phyloP scores from a whole-genome alignment of 2,329 filamentous ascomycete genomes.

The Pyricularia pennisetigena region DNA sequence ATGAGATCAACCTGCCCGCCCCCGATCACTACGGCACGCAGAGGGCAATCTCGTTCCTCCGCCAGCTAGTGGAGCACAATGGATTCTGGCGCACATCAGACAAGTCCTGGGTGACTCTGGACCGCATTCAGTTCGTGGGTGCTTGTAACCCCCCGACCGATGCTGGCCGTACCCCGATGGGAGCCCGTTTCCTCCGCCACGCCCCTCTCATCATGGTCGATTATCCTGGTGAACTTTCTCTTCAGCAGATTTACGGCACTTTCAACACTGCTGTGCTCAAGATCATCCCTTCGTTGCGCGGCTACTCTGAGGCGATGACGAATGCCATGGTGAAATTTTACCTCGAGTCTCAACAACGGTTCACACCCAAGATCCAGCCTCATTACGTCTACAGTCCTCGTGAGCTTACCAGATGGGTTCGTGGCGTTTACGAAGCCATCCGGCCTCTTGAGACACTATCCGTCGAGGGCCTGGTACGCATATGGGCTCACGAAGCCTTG shows the following conservation, averaged over 20 bases:
- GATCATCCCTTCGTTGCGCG: conserved; percentile 88
- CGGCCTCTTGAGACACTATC: conserved; percentile 80
- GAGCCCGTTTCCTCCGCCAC: conserved; percentile 86
- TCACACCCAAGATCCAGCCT: conserved; percentile 93
- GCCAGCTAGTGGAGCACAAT: conserved; percentile 96
- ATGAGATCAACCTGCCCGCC: conserved; percentile 97
- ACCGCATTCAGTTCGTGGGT: conserved; percentile 97
- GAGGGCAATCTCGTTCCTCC: conserved; percentile 90
- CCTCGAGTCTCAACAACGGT: conserved; percentile 83
- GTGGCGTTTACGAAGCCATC: conserved; percentile 95
- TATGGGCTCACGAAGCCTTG: conserved; percentile 96
- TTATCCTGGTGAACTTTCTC: conserved; percentile 89
- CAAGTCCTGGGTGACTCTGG: conserved; percentile 94
- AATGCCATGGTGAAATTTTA: conserved; percentile 98
- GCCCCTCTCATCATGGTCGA: conserved; percentile 99
- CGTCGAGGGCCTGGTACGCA: conserved; percentile 84
- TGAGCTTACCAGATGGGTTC: conserved; percentile 95
- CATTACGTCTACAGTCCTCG: conserved; percentile 99
- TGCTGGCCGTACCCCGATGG: conserved; percentile 90
- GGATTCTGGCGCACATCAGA: conserved; percentile 98
- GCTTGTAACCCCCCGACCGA: conserved; percentile 98
- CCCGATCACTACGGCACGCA: conserved; percentile 97
- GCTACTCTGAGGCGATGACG: conserved; percentile 87
- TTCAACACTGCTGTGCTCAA: conserved; percentile 96
- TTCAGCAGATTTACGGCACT: conserved; percentile 96